Evolutionary conservation across 768 basidiomycete species (phyloP), one percentile per base, ranked within the genome.

Genomic region (Phanerochaete sordida): DNA sequence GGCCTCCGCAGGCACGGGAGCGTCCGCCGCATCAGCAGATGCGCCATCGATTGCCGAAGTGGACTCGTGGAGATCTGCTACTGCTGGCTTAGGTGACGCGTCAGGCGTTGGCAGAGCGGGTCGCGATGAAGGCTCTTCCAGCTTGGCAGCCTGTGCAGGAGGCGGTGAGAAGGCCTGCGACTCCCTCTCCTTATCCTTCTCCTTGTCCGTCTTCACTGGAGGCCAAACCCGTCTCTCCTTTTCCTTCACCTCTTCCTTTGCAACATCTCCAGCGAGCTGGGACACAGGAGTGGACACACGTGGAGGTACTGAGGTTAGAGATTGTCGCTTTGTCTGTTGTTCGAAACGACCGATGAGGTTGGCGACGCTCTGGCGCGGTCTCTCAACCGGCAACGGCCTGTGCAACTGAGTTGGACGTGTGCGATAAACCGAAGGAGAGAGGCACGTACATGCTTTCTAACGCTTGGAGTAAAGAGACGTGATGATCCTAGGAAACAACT

Each of bases 321-420:
- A 74, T 65, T 83, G 81, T 52, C 84, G 83, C 70, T 90, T 93
- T 58, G 80, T 85, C 75, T 90, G 87, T 66, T 84, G 89, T 73
- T 94, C 92, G 65, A 94, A 94, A 60, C 88, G 83, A 54, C 92
- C 92, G 68, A 94, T 94, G 75, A 94, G 87, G 70, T 93, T 94
- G 64, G 92, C 92, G 50, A 94, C 92, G 67, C 88, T 91, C 71
- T 84, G 84, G 61, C 92, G 88, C 51, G 91, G 91, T 69, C 88
- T 84, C 76, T 94, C 92, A 79, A 93, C 91, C 73, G 92, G 91
- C 63, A 92, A 75, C 57, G 89, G 88, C 91, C 91, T 93, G 13
- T 28, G 33, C 3, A 52, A 8, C n/a, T 31, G 4, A 24, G 11
- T 54, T 28, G 37, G 35, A 39, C 35, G 23, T 2, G 37, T 56